Evolutionary conservation across 2,329 filamentous ascomycete species (phyloP), one percentile per base, ranked within the genome.

Genomic region (Arthroderma sp.): DNA sequence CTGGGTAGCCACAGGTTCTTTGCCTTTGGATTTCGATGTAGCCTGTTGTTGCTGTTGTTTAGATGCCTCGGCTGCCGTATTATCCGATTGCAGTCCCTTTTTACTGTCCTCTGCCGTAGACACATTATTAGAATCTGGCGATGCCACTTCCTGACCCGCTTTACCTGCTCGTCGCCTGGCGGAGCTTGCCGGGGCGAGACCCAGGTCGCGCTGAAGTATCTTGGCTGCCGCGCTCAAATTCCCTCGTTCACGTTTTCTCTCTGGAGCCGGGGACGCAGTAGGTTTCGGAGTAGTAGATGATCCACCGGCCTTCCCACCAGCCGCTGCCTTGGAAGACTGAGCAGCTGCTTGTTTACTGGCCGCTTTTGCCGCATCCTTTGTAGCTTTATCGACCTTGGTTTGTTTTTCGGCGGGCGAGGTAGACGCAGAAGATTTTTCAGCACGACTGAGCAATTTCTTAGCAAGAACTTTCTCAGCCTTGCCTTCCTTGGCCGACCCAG

Each of bases 141-240:
- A 44, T 29, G 45, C 33, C 36, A 36, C 30, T 29, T 36, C 37
- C 22, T 47, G 45, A 4, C 48, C 40, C 34, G 40, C 55, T 51
- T 61, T 65, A 3, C 61, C 62, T 2, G 59, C 58, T 47, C 57
- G 58, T 38, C 62, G 68, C 43, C 67, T 68, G n/a, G 66, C 62
- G 29, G 45, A 31, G 38, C 60, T 56, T 30, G 66, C 56, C 34
- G 68, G 66, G 29, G 66, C 66, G 9, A 80, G 65, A 8, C 77
- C 77, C 22, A 80, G 62, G 56, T 82, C 77, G 46, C 77, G 73
- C 52, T 79, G 75, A 2, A 80, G 64, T 57, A 81, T 79, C 40
- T 73, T 73, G 37, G 73, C 71, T 3, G 72, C 74, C 30, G 68
- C 68, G 54, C 67, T 68, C 30, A 67, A 66, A 51, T 67, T 75